These are phyloP conservation scores for Astrocystis sublimbata DNA, from an alignment of 495 filamentous ascomycete species.

Conservation along the genomic window DNA sequence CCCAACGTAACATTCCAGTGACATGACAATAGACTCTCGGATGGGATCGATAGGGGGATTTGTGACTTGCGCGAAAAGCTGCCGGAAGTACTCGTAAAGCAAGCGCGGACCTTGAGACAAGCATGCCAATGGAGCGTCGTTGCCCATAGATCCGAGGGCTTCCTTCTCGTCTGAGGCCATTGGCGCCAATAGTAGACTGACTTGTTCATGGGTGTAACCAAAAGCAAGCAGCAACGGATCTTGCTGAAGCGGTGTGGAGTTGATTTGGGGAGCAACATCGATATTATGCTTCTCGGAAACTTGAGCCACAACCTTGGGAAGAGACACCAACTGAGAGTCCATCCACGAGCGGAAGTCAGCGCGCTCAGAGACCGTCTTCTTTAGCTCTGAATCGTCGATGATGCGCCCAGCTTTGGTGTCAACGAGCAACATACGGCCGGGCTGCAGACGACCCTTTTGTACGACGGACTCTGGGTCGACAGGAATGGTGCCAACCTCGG, in stretches of 20 bases:
- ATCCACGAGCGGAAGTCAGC: slow-evolving; percentile 89
- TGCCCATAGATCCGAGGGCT: slow-evolving; percentile 99
- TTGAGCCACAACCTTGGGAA: slow-evolving; percentile 64
- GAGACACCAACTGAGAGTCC: slow-evolving; percentile 78
- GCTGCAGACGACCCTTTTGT: slow-evolving; percentile 93
- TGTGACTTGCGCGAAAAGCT: slow-evolving; percentile 98
- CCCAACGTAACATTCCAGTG: slow-evolving; percentile 94
- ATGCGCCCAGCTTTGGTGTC: slow-evolving; percentile 95
- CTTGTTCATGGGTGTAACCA: slow-evolving; percentile 96
- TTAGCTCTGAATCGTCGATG: slow-evolving; percentile 93
- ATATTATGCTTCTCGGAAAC: slow-evolving; percentile 36
- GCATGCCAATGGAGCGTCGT: slow-evolving; percentile 94
- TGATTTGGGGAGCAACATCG: slow-evolving; percentile 65
- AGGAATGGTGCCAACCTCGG: slow-evolving; percentile 92
- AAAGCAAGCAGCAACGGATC: slow-evolving; percentile 85
- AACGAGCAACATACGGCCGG: slow-evolving; percentile 96
- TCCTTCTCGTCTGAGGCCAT: slow-evolving; percentile 99
- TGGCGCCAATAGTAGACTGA: slow-evolving; percentile 88
- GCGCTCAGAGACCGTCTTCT: slow-evolving; percentile 80
- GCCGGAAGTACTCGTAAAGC: slow-evolving; percentile 96
- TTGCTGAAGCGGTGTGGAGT: slow-evolving; percentile 75
- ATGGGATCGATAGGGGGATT: slow-evolving; percentile 99
- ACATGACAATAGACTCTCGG: slow-evolving; percentile 98
- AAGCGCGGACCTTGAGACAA: slow-evolving; percentile 86
- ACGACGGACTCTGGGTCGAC: slow-evolving; percentile 89